Conservation (phyloP, 163 green algal species). For the Picocystis sp. region DNA sequence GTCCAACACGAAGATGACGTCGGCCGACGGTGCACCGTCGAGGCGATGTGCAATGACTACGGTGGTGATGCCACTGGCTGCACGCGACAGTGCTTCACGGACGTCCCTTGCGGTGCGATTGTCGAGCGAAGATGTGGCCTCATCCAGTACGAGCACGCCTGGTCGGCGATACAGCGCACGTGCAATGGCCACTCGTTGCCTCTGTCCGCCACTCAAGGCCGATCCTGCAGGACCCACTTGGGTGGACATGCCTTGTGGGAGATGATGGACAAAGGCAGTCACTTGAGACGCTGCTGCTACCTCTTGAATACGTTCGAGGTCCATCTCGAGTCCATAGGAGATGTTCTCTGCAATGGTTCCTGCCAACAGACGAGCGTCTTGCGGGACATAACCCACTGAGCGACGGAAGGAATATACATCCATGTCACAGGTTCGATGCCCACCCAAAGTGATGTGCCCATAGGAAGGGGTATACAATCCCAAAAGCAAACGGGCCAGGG, state of each 20-base stretch:
- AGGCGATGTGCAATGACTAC: constrained; percentile 24
- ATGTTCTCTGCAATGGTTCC: constrained; percentile 8
- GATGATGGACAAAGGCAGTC: no score
- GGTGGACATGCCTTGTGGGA: constrained; percentile 10
- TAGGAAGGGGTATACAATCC: no score
- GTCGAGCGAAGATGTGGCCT: constrained; percentile 61
- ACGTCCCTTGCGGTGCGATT: constrained; percentile 20
- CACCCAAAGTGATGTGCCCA: no score
- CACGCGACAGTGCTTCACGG: constrained; percentile 13
- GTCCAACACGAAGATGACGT: constrained; percentile 19
- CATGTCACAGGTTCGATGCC: background rate
- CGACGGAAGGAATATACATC: background rate
- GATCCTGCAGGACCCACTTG: constrained; percentile 15
- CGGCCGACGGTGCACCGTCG: constrained; percentile 14
- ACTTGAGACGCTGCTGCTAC: background rate
- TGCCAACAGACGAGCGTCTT: constrained; percentile 3
- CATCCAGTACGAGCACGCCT: constrained; percentile 34
- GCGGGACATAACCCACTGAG: constrained; percentile 1
- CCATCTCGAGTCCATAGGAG: background rate
- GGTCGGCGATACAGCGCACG: constrained; percentile 19
- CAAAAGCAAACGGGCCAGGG: no score
- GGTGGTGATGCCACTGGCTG: constrained; percentile 9
- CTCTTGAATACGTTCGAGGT: constrained; percentile 1
- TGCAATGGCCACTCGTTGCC: constrained; percentile 23
- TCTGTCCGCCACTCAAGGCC: constrained; percentile 22